These are phyloP conservation scores for Debaryomycetaceae sp. DNA, from an alignment of 1,139 yeast species.

Conservation along the genomic window DNA sequence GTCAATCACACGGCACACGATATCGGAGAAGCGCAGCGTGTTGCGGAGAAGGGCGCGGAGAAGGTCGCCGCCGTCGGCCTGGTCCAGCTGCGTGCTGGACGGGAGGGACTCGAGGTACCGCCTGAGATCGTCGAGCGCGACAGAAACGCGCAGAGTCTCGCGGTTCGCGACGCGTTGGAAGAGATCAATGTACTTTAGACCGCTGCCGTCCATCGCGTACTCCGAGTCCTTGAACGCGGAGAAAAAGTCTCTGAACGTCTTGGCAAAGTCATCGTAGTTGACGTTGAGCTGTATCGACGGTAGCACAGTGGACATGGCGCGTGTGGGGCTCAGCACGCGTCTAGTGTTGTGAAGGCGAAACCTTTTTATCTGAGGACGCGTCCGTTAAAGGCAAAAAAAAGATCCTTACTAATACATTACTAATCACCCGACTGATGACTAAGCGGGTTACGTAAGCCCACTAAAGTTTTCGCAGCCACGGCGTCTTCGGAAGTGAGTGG, in stretches of 20 bases:
- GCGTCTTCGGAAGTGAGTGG: background rate
- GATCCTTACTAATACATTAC: too few species aligned
- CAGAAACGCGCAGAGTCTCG: constrained; percentile 51
- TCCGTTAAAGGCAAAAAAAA: too few species aligned
- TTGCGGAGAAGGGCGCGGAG: constrained; percentile 57
- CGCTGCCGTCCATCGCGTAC: constrained; percentile 14
- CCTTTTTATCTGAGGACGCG: too few species aligned
- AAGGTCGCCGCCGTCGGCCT: constrained; percentile 21
- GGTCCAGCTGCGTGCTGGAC: constrained; percentile 7
- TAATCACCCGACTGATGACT: too few species aligned
- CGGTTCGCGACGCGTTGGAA: constrained; percentile 80
- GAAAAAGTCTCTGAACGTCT: constrained; percentile 46
- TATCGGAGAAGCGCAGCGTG: constrained; percentile 68
- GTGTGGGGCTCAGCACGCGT: too few species aligned
- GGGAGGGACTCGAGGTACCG: constrained; percentile 44
- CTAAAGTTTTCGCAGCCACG: background rate
- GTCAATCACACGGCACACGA: constrained; percentile 68
- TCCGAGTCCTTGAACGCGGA: constrained; percentile 43
- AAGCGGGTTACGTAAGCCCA: background rate
- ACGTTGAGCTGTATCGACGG: constrained; percentile 51
- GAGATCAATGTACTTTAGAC: constrained; percentile 68
- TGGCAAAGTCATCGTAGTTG: constrained; percentile 47
- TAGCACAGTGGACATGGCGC: constrained; percentile 28
- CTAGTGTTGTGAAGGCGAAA: too few species aligned
- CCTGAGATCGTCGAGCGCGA: constrained; percentile 80